Percentiles rank a stretch among this genome's conserved stretches.
phyloP scores from a whole-genome alignment of 371 early-diverging fungal species.

The Syncephalis plumigaleata region DNA sequence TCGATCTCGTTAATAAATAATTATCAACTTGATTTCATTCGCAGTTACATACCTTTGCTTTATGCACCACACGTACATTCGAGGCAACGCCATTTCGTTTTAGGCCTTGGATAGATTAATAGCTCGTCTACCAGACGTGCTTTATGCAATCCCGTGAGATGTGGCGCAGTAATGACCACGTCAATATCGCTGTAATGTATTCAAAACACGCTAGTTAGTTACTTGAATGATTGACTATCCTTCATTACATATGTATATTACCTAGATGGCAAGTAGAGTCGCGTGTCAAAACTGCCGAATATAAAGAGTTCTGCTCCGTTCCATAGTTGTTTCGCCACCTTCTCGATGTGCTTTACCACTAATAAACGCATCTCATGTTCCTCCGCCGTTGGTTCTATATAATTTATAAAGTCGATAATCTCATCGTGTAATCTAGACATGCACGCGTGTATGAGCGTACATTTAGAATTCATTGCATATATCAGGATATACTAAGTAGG shows the following conservation, averaged over 20 bases:
- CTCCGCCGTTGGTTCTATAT: slow-evolving; percentile 55
- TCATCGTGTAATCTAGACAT: slow-evolving; percentile 29
- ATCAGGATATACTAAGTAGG: no score
- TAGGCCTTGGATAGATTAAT: neutral
- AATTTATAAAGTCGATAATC: slow-evolving; percentile 49
- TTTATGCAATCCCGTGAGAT: neutral
- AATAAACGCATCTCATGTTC: slow-evolving; percentile 58
- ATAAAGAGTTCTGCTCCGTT: slow-evolving; percentile 26
- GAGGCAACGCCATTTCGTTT: neutral
- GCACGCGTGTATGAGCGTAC: no score
- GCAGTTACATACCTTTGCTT: neutral
- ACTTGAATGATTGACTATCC: neutral
- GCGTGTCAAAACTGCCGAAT: slow-evolving; percentile 79
- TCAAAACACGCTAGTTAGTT: no score
- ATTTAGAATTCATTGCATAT: no score
- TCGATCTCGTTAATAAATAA: neutral
- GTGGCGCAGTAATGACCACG: slow-evolving; percentile 17
- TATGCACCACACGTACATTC: neutral
- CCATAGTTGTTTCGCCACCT: slow-evolving; percentile 19
- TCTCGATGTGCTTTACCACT: slow-evolving; percentile 38
- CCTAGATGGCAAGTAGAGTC: slow-evolving; percentile 65
- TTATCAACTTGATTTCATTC: slow-evolving; percentile 1
- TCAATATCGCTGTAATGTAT: slow-evolving; percentile 64
- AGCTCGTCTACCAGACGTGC: no score
- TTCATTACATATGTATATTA: slow-evolving; percentile 7